Evolutionary conservation across 768 basidiomycete species (phyloP).

Genomic region (Russula brevipes): DNA sequence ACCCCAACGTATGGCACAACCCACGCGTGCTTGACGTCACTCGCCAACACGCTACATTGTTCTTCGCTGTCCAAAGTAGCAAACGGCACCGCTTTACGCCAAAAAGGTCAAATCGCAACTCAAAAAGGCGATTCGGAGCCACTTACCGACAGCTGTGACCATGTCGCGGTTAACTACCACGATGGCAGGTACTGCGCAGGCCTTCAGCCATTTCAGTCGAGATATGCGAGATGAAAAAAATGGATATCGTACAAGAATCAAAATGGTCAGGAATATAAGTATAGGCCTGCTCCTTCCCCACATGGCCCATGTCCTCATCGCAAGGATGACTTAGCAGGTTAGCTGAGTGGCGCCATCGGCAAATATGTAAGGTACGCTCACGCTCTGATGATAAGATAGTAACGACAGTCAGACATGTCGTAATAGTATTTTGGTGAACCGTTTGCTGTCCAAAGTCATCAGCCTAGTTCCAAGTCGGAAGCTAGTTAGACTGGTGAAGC

Average conservation of each 20-base stretch:
- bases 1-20: neutral
- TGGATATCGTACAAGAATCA: neutral
- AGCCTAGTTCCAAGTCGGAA: neutral
- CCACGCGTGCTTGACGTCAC: slow-evolving; percentile 1
- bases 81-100: neutral
- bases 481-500: neutral
- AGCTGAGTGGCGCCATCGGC: neutral
- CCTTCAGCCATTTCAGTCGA: neutral
- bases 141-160: slow-evolving; percentile 1
- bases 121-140: no score
- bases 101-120: neutral
- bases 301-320: slow-evolving; percentile 30
- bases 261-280: neutral
- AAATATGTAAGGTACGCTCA: neutral
- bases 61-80: neutral
- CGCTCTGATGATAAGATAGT: slow-evolving; percentile 9
- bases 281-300: slow-evolving; percentile 28
- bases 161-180: neutral
- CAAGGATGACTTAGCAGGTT: slow-evolving; percentile 27
- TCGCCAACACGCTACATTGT: neutral
- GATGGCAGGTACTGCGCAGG: neutral
- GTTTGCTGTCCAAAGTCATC: neutral
- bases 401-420: slow-evolving; percentile 2
- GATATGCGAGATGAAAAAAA: neutral
- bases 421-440: neutral